Evolutionary conservation across 1,284 basidiomycete genomes (phyloP).

Genomic region (Ceratobasidium sp.): DNA sequence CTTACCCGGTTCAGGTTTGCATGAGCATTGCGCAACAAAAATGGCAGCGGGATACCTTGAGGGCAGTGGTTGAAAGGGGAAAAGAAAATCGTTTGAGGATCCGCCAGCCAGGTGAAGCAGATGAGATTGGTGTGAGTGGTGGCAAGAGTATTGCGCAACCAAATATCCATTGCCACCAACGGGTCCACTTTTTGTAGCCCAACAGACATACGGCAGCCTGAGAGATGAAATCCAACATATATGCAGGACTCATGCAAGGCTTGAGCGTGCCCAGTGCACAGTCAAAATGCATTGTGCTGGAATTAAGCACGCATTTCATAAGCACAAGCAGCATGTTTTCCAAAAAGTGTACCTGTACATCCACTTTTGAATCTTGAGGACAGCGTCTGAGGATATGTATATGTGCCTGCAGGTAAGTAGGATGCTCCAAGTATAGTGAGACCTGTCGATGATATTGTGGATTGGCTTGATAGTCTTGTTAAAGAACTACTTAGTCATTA

Average conservation of each 20-base stretch:
- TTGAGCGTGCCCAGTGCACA: background rate
- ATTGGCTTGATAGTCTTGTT: background rate
- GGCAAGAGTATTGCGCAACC: background rate
- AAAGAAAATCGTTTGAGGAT: too few species aligned
- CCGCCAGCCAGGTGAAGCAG: too few species aligned
- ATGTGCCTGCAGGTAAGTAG: background rate
- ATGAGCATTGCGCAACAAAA: too few species aligned
- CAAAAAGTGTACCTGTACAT: background rate
- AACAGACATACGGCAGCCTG: background rate
- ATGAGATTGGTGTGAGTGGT: slow-evolving; percentile 8
- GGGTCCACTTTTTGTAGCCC: background rate
- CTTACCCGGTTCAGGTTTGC: too few species aligned
- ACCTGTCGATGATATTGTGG: background rate
- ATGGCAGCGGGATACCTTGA: too few species aligned
- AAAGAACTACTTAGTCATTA: background rate
- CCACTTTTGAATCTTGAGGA: background rate
- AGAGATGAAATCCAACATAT: background rate
- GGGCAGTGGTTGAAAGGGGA: too few species aligned
- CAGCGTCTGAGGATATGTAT: background rate
- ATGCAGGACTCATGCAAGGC: background rate
- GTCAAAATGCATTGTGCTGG: background rate
- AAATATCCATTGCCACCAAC: background rate
- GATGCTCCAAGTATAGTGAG: background rate
- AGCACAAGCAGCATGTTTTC: too few species aligned
- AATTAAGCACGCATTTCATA: too few species aligned